phyloP scores from a whole-genome alignment of 192 early-diverging fungal genomes.

The Backusella morwellensis region DNA sequence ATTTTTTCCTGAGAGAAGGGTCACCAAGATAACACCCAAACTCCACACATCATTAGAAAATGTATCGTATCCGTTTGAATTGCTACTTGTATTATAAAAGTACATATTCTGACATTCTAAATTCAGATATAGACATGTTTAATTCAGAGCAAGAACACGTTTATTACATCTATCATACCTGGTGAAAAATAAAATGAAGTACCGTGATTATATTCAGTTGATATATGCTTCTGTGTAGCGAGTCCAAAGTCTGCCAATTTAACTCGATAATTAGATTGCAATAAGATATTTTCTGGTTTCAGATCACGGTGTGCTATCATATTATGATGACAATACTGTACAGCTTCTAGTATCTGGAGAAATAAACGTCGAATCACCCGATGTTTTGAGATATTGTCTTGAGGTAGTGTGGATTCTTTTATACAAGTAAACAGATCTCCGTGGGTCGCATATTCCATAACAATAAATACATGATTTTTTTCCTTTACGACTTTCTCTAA shows the following conservation, averaged over 20 bases:
- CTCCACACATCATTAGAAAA: conserved; percentile 85
- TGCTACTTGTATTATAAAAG: conserved; percentile 1
- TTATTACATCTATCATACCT: conserved; percentile 35
- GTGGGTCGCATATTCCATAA: conserved; percentile 76
- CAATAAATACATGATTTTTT: conserved; percentile 57
- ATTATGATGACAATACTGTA: conserved; percentile 67
- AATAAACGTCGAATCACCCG: conserved; percentile 75
- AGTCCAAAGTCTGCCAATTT: conserved; percentile 97
- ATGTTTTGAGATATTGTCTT: conserved; percentile 65
- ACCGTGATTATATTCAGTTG: conserved; percentile 68
- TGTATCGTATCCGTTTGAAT: conserved; percentile 59
- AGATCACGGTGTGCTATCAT: conserved; percentile 78
- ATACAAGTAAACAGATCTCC: conserved; percentile 96
- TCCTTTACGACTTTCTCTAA: conserved; percentile 66
- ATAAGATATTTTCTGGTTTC: conserved; percentile 81
- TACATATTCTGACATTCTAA: conserved; percentile 57
- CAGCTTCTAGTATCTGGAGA: conserved; percentile 80
- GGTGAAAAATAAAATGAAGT: conserved; percentile 58
- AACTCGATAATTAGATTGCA: conserved; percentile 53
- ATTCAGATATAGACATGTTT: conserved; percentile 4
- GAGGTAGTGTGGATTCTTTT: conserved; percentile 47
- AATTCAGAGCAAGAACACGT: neutral
- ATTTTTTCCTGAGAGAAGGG: conserved; percentile 72
- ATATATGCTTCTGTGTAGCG: conserved; percentile 67
- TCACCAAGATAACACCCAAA: conserved; percentile 93